A percentile compares a stretch with the other conserved stretches of the same genome.
Evolutionary conservation across 2,329 filamentous ascomycete genomes (phyloP).

Genomic region (Lachnum nothofagi): DNA sequence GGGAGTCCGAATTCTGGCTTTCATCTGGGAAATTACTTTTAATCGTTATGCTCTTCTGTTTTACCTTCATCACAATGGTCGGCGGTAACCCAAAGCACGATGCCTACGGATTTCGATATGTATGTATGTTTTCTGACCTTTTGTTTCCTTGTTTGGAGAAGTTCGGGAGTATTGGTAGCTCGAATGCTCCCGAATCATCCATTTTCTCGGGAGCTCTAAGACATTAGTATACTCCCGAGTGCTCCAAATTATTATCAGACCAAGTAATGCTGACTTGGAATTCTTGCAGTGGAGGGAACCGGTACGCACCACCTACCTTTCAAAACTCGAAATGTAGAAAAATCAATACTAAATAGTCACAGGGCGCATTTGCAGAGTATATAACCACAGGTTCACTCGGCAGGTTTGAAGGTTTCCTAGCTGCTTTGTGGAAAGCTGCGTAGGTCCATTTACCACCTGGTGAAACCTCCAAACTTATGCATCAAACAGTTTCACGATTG

Average conservation of each 20-base stretch:
- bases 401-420: constrained; percentile 63
- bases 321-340: background rate
- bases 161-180: too few species aligned
- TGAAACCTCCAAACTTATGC: too few species aligned
- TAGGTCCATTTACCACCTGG: constrained; percentile 25
- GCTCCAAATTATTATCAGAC: too few species aligned
- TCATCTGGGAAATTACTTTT: constrained; percentile 39
- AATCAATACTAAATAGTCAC: constrained; percentile 35
- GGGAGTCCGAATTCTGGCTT: constrained; percentile 68
- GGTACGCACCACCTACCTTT: background rate
- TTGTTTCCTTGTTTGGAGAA: too few species aligned
- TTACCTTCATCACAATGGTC: constrained; percentile 68
- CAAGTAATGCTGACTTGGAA: too few species aligned
- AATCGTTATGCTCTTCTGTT: constrained; percentile 45
- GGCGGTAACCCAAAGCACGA: constrained; percentile 69
- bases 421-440: constrained; percentile 46
- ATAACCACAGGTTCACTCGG: constrained; percentile 60
- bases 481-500: constrained; percentile 19
- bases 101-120: constrained; percentile 64
- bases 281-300: constrained; percentile 60
- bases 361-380: constrained; percentile 59
- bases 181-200: too few species aligned
- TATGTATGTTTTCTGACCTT: too few species aligned
- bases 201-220: too few species aligned
- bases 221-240: too few species aligned